Conservation (phyloP, 495 filamentous ascomycete genomes). For the Aspergillus campestris region DNA sequence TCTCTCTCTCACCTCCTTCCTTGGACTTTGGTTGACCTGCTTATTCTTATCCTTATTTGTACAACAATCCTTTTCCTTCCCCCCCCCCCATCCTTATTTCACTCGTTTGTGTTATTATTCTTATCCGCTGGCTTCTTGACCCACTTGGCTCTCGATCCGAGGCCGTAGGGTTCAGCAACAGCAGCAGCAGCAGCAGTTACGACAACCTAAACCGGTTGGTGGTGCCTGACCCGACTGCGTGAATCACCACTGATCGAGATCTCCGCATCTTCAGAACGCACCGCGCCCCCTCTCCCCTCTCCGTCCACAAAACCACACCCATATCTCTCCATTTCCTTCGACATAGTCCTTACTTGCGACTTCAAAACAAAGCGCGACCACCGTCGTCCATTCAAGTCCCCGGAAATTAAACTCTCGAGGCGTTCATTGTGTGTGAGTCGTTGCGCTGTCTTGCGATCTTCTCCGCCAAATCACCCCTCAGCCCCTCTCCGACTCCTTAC, state of each 20-base stretch:
- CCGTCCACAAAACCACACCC: no score
- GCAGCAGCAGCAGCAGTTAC: no score
- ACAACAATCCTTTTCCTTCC: slow-evolving; percentile 29
- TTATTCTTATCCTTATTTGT: slow-evolving; percentile 28
- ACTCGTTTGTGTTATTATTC: slow-evolving; percentile 14
- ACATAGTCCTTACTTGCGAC: slow-evolving; percentile 10
- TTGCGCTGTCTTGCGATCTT: slow-evolving; percentile 24
- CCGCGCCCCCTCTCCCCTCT: neutral
- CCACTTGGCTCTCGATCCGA: slow-evolving; percentile 9
- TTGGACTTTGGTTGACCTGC: slow-evolving; percentile 12
- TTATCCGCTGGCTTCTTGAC: neutral
- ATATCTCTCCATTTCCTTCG: no score
- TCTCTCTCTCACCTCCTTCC: slow-evolving; percentile 22
- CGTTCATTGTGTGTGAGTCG: slow-evolving; percentile 37
- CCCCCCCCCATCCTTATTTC: slow-evolving; percentile 8
- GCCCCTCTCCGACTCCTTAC: slow-evolving; percentile 37
- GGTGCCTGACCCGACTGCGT: slow-evolving; percentile 10
- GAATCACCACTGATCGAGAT: slow-evolving; percentile 14
- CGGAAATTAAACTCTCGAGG: slow-evolving; percentile 26
- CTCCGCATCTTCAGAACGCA: slow-evolving; percentile 20
- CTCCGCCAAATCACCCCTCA: slow-evolving; percentile 33
- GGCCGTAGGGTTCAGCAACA: slow-evolving; percentile 4
- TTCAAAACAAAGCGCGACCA: neutral
- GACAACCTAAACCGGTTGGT: slow-evolving; percentile 1
- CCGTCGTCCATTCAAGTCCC: slow-evolving; percentile 11